These are phyloP conservation scores for Nyssa sinensis DNA, from an alignment of 148 eudicot genomes.

Conservation along the genomic window DNA sequence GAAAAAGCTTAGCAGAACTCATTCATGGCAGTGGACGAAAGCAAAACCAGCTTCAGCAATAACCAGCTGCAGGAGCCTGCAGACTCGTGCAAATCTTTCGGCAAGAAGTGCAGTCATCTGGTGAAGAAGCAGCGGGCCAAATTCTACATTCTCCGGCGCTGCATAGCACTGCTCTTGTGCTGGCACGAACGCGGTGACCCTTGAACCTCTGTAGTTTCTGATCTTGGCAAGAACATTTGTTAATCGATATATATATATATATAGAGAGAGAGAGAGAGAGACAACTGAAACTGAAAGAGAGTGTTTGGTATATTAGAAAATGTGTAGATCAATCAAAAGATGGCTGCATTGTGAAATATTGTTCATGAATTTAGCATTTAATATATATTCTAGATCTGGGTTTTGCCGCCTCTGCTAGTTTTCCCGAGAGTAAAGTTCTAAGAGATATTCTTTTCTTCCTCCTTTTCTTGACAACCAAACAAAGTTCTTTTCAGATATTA, in stretches of 20 bases:
- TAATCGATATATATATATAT: background rate
- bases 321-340: background rate
- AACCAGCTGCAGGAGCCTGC: constrained; percentile 10
- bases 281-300: background rate
- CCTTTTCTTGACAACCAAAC: background rate
- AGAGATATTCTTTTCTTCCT: background rate
- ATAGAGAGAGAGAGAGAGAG: too few species aligned
- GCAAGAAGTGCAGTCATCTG: constrained; percentile 51
- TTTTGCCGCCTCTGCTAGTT: background rate
- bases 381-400: constrained; percentile 10
- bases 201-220: constrained; percentile 7
- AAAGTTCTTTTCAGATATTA: background rate
- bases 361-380: background rate
- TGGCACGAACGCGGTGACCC: constrained; percentile 51
- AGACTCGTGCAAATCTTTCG: constrained; percentile 35
- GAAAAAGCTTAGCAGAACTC: background rate
- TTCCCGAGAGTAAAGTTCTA: background rate
- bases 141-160: constrained; percentile 64
- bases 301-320: too few species aligned
- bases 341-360: background rate
- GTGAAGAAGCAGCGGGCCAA: constrained; percentile 62
- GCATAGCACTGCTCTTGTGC: constrained; percentile 58
- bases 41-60: background rate
- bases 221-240: too few species aligned
- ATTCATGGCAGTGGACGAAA: constrained; percentile 4